Evolutionary conservation across 2,329 filamentous ascomycete genomes (phyloP).

Genomic region (Calcarisporium arbuscula): DNA sequence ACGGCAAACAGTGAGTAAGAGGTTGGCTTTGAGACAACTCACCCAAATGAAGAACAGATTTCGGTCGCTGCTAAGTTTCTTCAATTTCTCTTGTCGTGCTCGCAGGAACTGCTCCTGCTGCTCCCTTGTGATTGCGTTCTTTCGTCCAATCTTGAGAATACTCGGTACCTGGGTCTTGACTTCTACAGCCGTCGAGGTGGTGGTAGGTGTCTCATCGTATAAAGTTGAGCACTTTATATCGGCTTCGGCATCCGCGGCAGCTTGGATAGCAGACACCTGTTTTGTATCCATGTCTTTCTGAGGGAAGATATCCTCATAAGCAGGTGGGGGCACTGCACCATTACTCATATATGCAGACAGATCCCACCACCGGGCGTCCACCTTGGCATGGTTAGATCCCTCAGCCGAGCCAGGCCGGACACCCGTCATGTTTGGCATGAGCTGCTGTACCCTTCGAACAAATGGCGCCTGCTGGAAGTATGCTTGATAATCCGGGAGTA

Average conservation of each 20-base stretch:
- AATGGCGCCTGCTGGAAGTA: slow-evolving; percentile 54
- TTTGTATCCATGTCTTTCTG: slow-evolving; percentile 47
- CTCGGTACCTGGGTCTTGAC: slow-evolving; percentile 32
- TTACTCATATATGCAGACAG: slow-evolving; percentile 49
- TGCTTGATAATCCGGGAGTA: slow-evolving; percentile 66
- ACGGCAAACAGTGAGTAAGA: background rate
- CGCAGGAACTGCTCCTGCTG: slow-evolving; percentile 58
- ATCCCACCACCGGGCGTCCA: slow-evolving; percentile 62
- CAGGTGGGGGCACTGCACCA: slow-evolving; percentile 54
- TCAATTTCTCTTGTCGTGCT: slow-evolving; percentile 55
- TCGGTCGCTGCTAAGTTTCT: slow-evolving; percentile 56
- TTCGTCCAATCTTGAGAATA: slow-evolving; percentile 54
- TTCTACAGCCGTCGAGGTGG: slow-evolving; percentile 9
- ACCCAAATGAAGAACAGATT: slow-evolving; percentile 67
- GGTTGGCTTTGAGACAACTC: slow-evolving; percentile 19
- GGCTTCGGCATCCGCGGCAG: slow-evolving; percentile 51
- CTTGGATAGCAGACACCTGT: slow-evolving; percentile 50
- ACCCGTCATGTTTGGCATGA: slow-evolving; percentile 60
- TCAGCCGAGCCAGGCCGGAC: slow-evolving; percentile 35
- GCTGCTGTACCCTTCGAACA: slow-evolving; percentile 64
- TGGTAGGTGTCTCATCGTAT: slow-evolving; percentile 37
- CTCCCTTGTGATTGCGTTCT: slow-evolving; percentile 57
- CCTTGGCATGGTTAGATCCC: slow-evolving; percentile 26
- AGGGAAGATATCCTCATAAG: slow-evolving; percentile 76
- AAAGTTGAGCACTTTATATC: slow-evolving; percentile 50